phyloP scores from a whole-genome alignment of 331 rosid genomes.

The Rosa hybrid region DNA sequence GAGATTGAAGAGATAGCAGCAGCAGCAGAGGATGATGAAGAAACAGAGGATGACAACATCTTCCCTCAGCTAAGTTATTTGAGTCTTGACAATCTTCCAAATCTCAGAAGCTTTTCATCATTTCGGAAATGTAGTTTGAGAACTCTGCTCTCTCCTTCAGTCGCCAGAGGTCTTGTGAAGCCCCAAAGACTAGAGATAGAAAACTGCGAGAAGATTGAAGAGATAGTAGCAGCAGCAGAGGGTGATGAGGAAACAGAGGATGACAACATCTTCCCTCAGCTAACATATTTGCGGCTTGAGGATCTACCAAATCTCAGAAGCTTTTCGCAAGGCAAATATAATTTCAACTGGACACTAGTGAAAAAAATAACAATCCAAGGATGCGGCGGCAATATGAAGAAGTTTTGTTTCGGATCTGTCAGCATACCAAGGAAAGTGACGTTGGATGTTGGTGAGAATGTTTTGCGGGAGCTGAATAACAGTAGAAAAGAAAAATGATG shows the following conservation, averaged over 20 bases:
- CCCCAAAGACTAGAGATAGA: accelerated
- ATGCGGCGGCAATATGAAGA: background rate
- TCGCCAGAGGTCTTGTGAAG: background rate
- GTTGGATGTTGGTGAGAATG: background rate
- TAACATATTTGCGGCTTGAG: accelerated
- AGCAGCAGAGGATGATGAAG: background rate
- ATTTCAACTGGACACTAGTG: background rate
- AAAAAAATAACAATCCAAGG: accelerated
- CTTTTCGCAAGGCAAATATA: background rate
- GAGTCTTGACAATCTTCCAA: no score
- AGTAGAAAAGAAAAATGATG: no score
- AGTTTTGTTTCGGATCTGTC: background rate
- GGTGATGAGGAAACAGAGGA: background rate
- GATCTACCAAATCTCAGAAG: background rate
- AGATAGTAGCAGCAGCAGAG: background rate
- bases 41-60: background rate
- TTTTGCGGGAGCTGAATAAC: background rate
- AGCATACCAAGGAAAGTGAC: background rate
- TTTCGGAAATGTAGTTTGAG: no score
- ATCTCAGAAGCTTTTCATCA: no score
- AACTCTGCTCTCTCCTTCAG: background rate
- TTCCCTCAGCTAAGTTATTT: background rate
- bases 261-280: background rate
- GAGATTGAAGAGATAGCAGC: background rate
- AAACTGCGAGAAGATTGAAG: background rate